Base-by-base conservation (phyloP, 352 stramenopile genomes). In the Globisporangium perplexum region DNA sequence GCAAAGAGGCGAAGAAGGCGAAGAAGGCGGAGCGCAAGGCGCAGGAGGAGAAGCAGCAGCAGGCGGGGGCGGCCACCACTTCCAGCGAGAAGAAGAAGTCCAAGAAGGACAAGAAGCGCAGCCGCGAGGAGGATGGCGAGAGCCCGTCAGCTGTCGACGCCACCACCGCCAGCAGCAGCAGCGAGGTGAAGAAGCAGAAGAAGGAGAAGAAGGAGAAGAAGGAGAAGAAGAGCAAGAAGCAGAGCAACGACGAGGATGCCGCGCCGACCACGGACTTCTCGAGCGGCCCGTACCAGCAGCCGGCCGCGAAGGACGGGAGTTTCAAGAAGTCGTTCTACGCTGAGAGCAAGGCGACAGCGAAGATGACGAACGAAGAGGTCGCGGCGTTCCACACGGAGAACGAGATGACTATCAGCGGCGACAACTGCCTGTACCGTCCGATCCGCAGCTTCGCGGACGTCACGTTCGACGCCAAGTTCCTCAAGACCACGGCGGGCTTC, bases 401-500 rank as follows among this genome's bases (percentile, higher is more conserved):
- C 59, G 68, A 90, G 55, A 91, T 94, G 81, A 90, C 74, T 47
- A 83, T 94, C 45, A 90, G 74, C 52, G 83, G 83, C 59, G 80
- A 90, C 65, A 70, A 90, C 53, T 95, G 78, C 56, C 89, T 96
- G 42, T 96, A 97, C 80, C 88, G 83, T 20, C 81, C 74, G 7
- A 69, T 85, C 38, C 85, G 84, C 54, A 72, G 72, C 45, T 93
- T 90, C 45, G 57, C 68, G 15, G 71, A 95, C 77, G 61, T 85
- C 47, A 73, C 66, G 57, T 89, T 88, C 66, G 66, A 85, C 74
- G 59, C 80, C 77, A 75, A 88, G 76, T 72, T 98, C 82, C 82
- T 98, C 79, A 91, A 73, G 71, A 76, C 62, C 71, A 91, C 74
- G 42, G 68, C 95, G 59, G 81, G 77, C 22, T 99, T 98, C 65